Evolutionary conservation across 2,329 filamentous ascomycete genomes (phyloP), one percentile per base, ranked within the genome.

Genomic region (Aspergillus sp.): DNA sequence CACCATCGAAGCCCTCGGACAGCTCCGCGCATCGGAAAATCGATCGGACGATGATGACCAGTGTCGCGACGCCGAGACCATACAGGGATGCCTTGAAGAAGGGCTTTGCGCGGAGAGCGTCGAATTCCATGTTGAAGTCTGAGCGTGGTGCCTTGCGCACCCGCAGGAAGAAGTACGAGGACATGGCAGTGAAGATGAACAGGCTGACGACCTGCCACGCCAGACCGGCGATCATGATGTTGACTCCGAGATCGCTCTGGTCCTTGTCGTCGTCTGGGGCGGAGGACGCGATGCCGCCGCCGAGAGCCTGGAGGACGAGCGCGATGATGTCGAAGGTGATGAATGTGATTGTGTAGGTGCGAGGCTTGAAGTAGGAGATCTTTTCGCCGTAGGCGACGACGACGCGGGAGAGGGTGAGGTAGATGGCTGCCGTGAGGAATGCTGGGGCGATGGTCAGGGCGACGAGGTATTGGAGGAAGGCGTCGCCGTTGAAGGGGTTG

Each of bases 161-260:
- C 6, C 79, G 75, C 47, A 77, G 62, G n/a, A 73, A 73, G 66
- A 84, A 87, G 65, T 86, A 81, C 55, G 70, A 33, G 11, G 77
- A 78, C 33, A 84, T 74, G 23, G 65, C 24, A 49, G 82, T 80
- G 76, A 89, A 89, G 56, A 80, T 68, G 43, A 79, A 62, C 37
- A 87, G 76, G 5, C 83, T 85, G 58, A 80, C 71, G 44, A 88
- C 86, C 65, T 89, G 86, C 68, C 83, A 84, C 17, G 78, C 70
- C 0, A 89, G 79, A 33, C 87, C 87, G 4, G 84, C 84, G n/a
- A 89, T 79, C 80, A 86, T 86, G 72, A 88, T 82, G 67, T 88
- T 76, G 61, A 82, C 79, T n/a, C 85, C 86, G 0, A 66, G 63
- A 1, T 73, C 37, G 7, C 15, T 47, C 3, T 15, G 23, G 5